These are phyloP conservation scores for Xylariaceae sp. DNA, from an alignment of 2,329 filamentous ascomycete species.

Conservation along the genomic window DNA sequence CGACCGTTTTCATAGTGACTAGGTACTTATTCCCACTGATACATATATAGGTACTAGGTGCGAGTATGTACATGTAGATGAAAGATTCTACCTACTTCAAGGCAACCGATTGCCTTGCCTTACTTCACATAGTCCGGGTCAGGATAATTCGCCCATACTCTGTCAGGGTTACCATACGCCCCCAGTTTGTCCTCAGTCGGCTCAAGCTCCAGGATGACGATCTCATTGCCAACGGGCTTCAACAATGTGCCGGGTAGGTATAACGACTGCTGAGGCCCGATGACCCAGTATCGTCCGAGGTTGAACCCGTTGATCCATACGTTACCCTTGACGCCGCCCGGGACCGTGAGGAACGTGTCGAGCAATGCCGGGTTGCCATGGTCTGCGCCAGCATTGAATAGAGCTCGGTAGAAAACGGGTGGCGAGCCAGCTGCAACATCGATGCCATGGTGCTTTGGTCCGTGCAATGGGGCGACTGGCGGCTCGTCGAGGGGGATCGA, in stretches of 20 bases:
- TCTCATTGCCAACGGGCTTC: slow-evolving; percentile 35
- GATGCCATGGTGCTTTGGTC: not conserved
- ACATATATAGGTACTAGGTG: not conserved
- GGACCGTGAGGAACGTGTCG: slow-evolving; percentile 37
- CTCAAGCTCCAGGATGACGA: slow-evolving; percentile 41
- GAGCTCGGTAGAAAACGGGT: slow-evolving; percentile 30
- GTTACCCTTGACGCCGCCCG: slow-evolving; percentile 39
- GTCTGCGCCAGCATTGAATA: slow-evolving; percentile 27
- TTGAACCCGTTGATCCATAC: slow-evolving; percentile 44
- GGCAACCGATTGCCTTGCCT: not conserved
- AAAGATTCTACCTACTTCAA: not conserved
- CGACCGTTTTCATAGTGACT: no score
- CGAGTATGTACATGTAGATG: no score
- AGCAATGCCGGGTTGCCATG: slow-evolving; percentile 28
- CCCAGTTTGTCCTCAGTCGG: slow-evolving; percentile 27
- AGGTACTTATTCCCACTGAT: not conserved
- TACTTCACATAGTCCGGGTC: slow-evolving; percentile 27
- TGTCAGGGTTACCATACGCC: slow-evolving; percentile 24
- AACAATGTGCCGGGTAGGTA: slow-evolving; percentile 41
- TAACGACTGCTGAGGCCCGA: slow-evolving; percentile 45
- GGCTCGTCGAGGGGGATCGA: slow-evolving; percentile 33
- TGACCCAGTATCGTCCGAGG: slow-evolving; percentile 42
- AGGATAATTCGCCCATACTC: slow-evolving; percentile 29
- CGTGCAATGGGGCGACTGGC: slow-evolving; percentile 16
- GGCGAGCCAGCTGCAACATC: slow-evolving; percentile 16